Conservation (phyloP, 768 basidiomycete species). For the Hortiboletus campestris region DNA sequence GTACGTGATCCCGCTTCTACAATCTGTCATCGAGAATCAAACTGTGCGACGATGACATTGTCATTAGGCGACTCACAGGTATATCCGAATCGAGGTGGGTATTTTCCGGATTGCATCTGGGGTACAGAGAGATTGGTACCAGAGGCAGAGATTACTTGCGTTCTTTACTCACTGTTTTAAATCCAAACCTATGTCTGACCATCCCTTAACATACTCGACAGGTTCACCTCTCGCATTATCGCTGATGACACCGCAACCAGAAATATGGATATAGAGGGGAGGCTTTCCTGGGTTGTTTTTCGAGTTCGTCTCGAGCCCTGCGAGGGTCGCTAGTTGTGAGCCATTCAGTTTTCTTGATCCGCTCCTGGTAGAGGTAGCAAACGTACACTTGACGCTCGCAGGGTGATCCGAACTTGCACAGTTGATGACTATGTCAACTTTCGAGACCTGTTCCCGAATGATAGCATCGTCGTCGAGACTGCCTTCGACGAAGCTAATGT, state of each 20-base stretch:
- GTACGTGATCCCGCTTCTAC: constrained; percentile 40
- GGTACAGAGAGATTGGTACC: not conserved
- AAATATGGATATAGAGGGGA: constrained; percentile 44
- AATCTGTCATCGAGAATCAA: constrained; percentile 25
- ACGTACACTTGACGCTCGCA: constrained; percentile 33
- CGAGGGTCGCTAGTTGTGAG: constrained; percentile 33
- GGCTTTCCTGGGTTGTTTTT: constrained; percentile 36
- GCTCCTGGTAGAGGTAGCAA: not conserved
- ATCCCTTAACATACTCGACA: constrained; percentile 32
- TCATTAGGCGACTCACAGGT: constrained; percentile 17
- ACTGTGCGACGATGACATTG: not conserved
- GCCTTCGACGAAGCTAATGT: constrained; percentile 38
- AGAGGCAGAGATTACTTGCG: not conserved
- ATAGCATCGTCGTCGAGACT: constrained; percentile 35
- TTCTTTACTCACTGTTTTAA: constrained; percentile 26
- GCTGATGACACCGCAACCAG: constrained; percentile 40
- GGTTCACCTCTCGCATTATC: constrained; percentile 42
- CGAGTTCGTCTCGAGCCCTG: constrained; percentile 38
- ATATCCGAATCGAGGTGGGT: constrained; percentile 35
- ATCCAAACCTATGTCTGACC: constrained; percentile 39
- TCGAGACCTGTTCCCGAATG: constrained; percentile 35
- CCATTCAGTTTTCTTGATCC: not conserved
- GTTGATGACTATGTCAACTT: constrained; percentile 41
- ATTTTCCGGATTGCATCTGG: constrained; percentile 30
- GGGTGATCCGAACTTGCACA: constrained; percentile 41